phyloP scores from a whole-genome alignment of 345 rosid genomes.

The Acer campestre region DNA sequence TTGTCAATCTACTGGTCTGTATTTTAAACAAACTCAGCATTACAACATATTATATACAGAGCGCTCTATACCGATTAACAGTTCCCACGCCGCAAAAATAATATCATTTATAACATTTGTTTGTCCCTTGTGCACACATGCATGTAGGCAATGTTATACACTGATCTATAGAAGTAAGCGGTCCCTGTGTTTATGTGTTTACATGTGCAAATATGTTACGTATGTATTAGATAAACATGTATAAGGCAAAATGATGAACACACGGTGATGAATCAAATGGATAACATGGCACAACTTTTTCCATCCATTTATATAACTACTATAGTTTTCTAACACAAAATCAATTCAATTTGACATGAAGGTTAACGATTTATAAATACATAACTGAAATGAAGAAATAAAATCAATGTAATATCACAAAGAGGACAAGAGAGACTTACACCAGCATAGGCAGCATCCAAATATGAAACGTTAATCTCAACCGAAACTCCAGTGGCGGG shows the following conservation, averaged over 20 bases:
- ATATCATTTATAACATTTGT: not conserved
- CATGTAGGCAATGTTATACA: not conserved
- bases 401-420: not conserved
- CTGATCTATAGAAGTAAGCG: not conserved
- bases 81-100: not conserved
- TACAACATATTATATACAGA: not conserved
- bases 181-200: not conserved
- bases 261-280: not conserved
- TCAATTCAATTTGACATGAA: not conserved
- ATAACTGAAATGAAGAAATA: not conserved
- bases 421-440: slow-evolving; percentile 33
- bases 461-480: slow-evolving; percentile 82
- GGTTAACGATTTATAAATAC: not conserved
- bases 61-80: not conserved
- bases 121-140: not conserved
- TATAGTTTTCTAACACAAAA: not conserved
- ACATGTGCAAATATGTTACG: not conserved
- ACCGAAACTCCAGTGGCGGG: slow-evolving; percentile 66
- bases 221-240: not conserved
- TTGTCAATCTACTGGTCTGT: not conserved
- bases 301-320: not conserved
- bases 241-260: not conserved
- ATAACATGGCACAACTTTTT: not conserved
- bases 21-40: not conserved
- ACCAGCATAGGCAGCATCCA: slow-evolving; percentile 79